Conservation (phyloP, 805 yeast species). For the Lipomyces anomalus region DNA sequence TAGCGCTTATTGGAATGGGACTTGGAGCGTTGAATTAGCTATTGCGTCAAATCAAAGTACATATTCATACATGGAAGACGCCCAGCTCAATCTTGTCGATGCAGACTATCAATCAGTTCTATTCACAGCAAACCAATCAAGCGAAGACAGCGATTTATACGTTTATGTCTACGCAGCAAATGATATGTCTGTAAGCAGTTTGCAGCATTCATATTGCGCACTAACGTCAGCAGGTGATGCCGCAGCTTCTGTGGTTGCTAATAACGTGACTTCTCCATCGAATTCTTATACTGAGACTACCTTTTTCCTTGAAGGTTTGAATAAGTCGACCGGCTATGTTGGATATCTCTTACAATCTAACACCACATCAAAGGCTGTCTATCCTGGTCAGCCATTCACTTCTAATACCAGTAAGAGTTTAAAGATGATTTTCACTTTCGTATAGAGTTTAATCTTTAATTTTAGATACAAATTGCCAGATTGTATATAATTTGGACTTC, state of each 20-base stretch:
- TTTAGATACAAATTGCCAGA: conserved; percentile 57
- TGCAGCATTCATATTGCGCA: conserved; percentile 68
- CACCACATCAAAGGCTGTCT: conserved; percentile 14
- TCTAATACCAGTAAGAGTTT: no score
- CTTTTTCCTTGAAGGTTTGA: conserved; percentile 56
- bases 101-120: conserved; percentile 12
- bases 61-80: no score
- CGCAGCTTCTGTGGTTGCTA: conserved; percentile 32
- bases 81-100: no score
- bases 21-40: no score
- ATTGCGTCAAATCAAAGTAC: no score
- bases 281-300: conserved; percentile 46
- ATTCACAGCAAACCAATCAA: conserved; percentile 4
- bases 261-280: conserved; percentile 39
- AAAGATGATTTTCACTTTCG: conserved; percentile 46
- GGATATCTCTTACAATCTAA: conserved; percentile 58
- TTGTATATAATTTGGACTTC: conserved; percentile 68
- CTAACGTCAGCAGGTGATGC: conserved; percentile 47
- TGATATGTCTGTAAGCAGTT: conserved; percentile 31
- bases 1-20: no score
- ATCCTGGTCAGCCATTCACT: no score
- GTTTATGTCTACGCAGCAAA: conserved; percentile 43
- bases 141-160: conserved; percentile 20
- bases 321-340: conserved; percentile 53
- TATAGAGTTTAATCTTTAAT: conserved; percentile 28